Conservation (phyloP, 129 eudicot genomes). For the Daucus carota region DH1_v3.0 NC_030386.2:34608501-34609000, state of each 20-base stretch:
- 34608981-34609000: background rate
- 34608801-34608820: background rate
- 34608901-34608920: background rate
- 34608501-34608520: background rate
- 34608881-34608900: background rate
- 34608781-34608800: background rate
- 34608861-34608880: background rate
- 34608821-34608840: too few relatives aligned
- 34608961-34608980: background rate
- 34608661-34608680: conserved; percentile 83
- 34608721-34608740: conserved; percentile 96
- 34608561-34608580: conserved; percentile 90
- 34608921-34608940: background rate
- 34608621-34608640: conserved; percentile 88
- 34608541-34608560: conserved; percentile 97
- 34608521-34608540: conserved; percentile 45
- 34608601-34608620: conserved; percentile 95
- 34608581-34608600: conserved; percentile 94
- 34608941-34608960: background rate
- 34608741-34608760: conserved; percentile 88
- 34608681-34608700: conserved; percentile 87
- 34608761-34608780: background rate
- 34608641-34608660: conserved; percentile 85
- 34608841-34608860: too few relatives aligned
- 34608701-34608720: conserved; percentile 92